Percentiles rank a stretch among this genome's conserved stretches.
Conservation (phyloP, 2,329 filamentous ascomycete species). For the Trichophyton schoenleinii region DNA sequence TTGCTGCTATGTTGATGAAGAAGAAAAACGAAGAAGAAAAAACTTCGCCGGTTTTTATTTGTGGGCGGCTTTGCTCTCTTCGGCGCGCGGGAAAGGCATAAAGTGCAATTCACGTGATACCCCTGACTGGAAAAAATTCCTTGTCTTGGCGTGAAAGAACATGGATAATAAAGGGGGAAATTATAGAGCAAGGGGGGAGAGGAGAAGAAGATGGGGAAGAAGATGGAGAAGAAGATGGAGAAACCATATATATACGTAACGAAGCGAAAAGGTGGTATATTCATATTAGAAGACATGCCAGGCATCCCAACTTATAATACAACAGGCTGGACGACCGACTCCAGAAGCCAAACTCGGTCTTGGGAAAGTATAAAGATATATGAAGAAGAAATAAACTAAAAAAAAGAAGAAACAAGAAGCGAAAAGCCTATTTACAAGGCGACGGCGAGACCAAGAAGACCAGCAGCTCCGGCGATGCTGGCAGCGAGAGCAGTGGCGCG, state of each 20-base stretch:
- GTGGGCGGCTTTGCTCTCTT: not conserved
- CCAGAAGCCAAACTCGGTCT: not conserved
- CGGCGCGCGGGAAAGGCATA: not conserved
- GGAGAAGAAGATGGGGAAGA: not conserved
- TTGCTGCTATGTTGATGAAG: not conserved
- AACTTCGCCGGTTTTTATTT: conserved; percentile 4
- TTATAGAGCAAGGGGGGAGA: too few species aligned
- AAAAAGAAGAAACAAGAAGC: not conserved
- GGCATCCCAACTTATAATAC: not conserved
- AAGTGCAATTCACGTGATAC: not conserved
- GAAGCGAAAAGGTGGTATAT: not conserved
- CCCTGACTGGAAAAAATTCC: not conserved
- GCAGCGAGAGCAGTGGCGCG: conserved; percentile 10
- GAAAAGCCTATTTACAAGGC: conserved; percentile 9
- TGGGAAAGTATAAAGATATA: not conserved
- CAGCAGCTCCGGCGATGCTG: conserved; percentile 14
- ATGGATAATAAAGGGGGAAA: not conserved
- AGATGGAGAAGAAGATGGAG: not conserved
- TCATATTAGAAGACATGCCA: not conserved
- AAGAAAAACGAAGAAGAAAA: not conserved
- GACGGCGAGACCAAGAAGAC: conserved; percentile 14
- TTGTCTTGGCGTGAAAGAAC: not conserved
- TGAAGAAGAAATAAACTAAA: not conserved
- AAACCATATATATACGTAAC: not conserved
- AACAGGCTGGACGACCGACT: not conserved